Evolutionary conservation across 306 rosid genomes (phyloP).

Genomic region (Mimosa pudica): DNA sequence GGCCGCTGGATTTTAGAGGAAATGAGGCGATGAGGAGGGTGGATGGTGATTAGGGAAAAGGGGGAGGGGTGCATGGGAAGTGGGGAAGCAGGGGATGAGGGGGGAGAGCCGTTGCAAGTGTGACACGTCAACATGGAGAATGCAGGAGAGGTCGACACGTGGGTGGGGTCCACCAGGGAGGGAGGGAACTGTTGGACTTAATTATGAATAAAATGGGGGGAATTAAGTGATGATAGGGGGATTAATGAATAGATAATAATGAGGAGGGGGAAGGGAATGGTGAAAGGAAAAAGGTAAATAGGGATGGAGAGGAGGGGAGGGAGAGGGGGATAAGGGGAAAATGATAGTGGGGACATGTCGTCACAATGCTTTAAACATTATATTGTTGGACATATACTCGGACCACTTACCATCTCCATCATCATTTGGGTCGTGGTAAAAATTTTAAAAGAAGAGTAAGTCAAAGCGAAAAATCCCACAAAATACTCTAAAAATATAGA

Average conservation of each 20-base stretch:
- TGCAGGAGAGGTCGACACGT: slow-evolving; percentile 48
- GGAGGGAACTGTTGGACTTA: neutral
- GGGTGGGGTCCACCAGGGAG: slow-evolving; percentile 20
- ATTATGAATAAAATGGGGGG: neutral
- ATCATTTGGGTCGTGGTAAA: neutral
- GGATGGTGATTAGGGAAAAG: neutral
- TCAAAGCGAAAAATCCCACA: too few species aligned
- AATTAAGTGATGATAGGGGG: neutral
- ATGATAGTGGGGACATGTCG: neutral
- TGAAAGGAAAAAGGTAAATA: neutral
- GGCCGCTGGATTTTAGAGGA: slow-evolving; percentile 13
- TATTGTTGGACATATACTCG: neutral
- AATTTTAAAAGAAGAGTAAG: too few species aligned
- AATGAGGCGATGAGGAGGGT: neutral
- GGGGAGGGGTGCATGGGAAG: slow-evolving; percentile 36
- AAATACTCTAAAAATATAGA: too few species aligned
- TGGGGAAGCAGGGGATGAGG: slow-evolving; percentile 36
- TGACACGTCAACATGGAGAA: slow-evolving; percentile 45
- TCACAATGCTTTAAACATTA: neutral
- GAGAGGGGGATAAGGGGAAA: neutral
- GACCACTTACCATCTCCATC: too few species aligned
- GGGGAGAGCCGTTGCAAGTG: slow-evolving; percentile 49
- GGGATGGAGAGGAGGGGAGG: neutral
- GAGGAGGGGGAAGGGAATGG: neutral
- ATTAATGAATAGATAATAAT: neutral